Evolutionary conservation across 2,329 filamentous ascomycete species (phyloP), one percentile per base, ranked within the genome.

Genomic region (Aspergillus fijiensis): DNA sequence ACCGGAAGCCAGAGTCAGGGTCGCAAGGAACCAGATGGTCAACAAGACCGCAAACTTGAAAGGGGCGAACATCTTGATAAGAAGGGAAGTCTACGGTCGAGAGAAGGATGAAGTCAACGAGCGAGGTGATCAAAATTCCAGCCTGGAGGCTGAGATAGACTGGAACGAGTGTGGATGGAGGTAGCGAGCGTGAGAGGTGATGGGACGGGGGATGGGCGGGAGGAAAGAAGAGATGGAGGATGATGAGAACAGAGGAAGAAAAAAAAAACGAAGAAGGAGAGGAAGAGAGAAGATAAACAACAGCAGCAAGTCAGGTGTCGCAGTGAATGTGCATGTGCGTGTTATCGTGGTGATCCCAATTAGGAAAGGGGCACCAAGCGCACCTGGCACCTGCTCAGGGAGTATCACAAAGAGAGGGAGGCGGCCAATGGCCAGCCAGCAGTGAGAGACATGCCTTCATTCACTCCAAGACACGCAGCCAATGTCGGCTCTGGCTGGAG

Each of bases 11-110:
- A 59, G 29, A 29, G 60, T 59, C 10, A 65, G 57, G 57, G 57
- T 49, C 35, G 61, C 61, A 50, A 70, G 51, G n/a, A 67, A 52
- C 63, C 67, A 63, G 45, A 69, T 49, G 60, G 64, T 60, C 29
- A 72, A 14, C 16, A 67, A 58, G 25, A 72, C 45, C 16, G 66
- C 31, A 19, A 62, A 42, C 58, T 68, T 67, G 53, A 56, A 19
- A 51, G 48, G 59, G 42, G 48, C 55, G 9, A 45, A n/a, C 58
- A 63, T 63, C 25, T 57, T 31, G 21, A 9, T 23, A 57, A 59
- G 9, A 4, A 21, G 48, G 14, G 19, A 14, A 5, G 14, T 19
- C 19, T 19, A n/a, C 6, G 5, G 39, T 19, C 3, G 14, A 45
- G 33, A 6, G 5, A 45, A 19, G 16, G 39, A 45, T n/a, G 39